These are phyloP conservation scores for Trichosporon ovoides DNA, from an alignment of 1,284 basidiomycete species.

Conservation along the genomic window DNA sequence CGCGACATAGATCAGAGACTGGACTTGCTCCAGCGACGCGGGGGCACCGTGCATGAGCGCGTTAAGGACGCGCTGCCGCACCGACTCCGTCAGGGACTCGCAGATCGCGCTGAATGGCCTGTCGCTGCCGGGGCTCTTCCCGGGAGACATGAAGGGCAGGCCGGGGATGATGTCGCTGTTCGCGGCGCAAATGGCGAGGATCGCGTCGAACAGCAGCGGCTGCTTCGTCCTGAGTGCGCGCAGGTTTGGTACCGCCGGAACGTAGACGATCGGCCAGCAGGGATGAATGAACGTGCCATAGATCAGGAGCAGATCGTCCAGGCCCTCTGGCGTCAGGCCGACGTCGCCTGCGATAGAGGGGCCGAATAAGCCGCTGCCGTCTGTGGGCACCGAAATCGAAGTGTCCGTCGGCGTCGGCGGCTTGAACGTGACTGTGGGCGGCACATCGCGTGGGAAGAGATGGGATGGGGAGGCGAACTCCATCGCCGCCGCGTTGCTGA, in stretches of 20 bases:
- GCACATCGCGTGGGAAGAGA: neutral
- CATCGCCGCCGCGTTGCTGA: neutral
- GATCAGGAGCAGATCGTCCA: conserved; percentile 19
- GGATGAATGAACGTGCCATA: conserved; percentile 22
- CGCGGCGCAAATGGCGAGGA: conserved; percentile 17
- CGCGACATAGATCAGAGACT: conserved; percentile 14
- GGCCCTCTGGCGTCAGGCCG: conserved; percentile 11
- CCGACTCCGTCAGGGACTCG: conserved; percentile 15
- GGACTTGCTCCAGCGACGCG: conserved; percentile 12
- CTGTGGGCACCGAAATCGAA: neutral
- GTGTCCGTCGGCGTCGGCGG: neutral
- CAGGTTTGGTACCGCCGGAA: conserved; percentile 11
- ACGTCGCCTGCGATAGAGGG: conserved; percentile 5
- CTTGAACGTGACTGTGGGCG: neutral
- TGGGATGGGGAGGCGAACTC: neutral
- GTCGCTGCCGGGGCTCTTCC: neutral
- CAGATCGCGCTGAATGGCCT: conserved; percentile 12
- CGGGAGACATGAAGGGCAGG: neutral
- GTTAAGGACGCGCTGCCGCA: conserved; percentile 12
- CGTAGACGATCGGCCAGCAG: conserved; percentile 21
- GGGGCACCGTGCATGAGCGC: neutral
- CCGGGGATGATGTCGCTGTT: conserved; percentile 10
- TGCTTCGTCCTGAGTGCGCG: conserved; percentile 13
- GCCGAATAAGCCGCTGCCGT: neutral
- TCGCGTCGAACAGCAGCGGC: conserved; percentile 19